phyloP scores from a whole-genome alignment of 306 rosid species.

The Pyrus betulifolia region DNA sequence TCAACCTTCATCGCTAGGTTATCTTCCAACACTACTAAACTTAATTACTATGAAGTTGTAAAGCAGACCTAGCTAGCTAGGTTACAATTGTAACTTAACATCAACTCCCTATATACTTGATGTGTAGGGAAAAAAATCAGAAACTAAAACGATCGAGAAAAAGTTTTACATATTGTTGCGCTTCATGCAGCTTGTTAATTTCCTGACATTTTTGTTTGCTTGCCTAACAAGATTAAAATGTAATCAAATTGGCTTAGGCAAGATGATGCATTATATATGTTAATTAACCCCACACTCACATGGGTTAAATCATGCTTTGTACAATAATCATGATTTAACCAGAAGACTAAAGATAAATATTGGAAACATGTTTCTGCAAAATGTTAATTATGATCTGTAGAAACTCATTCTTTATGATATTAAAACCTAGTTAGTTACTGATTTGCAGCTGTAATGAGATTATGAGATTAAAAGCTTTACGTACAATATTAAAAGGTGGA shows the following conservation, averaged over 20 bases:
- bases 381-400: conserved; percentile 2
- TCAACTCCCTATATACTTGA: too few species aligned
- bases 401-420: background rate
- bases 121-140: too few species aligned
- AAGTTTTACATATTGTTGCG: too few species aligned
- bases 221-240: background rate
- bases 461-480: background rate
- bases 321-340: conserved; percentile 10
- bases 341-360: background rate
- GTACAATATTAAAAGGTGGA: background rate
- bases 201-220: background rate
- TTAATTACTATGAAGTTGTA: too few species aligned
- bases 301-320: conserved; percentile 14
- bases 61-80: too few species aligned
- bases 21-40: too few species aligned
- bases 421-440: background rate
- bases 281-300: conserved; percentile 18
- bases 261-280: background rate
- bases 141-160: too few species aligned
- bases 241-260: background rate
- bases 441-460: conserved; percentile 15
- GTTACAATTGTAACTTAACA: too few species aligned
- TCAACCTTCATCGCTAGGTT: too few species aligned
- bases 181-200: background rate
- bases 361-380: background rate